Percentiles rank a stretch among this genome's conserved stretches.
Conservation (phyloP, 176 grass and related monocot genomes). For the Oryza punctata region DNA sequence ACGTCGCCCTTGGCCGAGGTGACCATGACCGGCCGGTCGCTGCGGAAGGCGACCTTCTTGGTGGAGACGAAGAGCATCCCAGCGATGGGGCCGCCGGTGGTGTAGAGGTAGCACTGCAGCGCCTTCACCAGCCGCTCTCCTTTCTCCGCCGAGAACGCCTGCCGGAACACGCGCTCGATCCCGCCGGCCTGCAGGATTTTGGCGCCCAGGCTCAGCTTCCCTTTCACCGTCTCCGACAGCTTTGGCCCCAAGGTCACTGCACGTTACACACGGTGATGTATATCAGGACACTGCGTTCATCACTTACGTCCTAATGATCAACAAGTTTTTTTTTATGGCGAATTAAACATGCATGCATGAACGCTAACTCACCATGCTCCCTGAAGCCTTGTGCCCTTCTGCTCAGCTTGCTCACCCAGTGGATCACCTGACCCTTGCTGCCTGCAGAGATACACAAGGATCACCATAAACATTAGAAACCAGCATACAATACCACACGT, state of each 20-base stretch:
- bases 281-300: conserved; percentile 14
- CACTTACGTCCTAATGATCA: neutral
- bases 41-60: conserved; percentile 76
- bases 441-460: conserved; percentile 19
- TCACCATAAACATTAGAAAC: neutral
- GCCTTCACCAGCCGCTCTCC: conserved; percentile 73
- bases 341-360: neutral
- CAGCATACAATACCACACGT: neutral
- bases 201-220: conserved; percentile 73
- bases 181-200: conserved; percentile 71
- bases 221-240: conserved; percentile 75
- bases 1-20: conserved; percentile 45
- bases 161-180: conserved; percentile 70
- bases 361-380: conserved; percentile 47
- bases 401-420: conserved; percentile 62
- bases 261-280: neutral
- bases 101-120: conserved; percentile 82
- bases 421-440: conserved; percentile 58
- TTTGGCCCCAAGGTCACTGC: conserved; percentile 61
- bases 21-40: conserved; percentile 59
- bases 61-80: conserved; percentile 84
- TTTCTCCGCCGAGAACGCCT: conserved; percentile 62
- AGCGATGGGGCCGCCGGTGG: conserved; percentile 73
- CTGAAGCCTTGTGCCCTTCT: conserved; percentile 55
- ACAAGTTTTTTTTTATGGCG: neutral